phyloP scores from a whole-genome alignment of 2,329 filamentous ascomycete genomes.

The Talaromyces sp. region DNA sequence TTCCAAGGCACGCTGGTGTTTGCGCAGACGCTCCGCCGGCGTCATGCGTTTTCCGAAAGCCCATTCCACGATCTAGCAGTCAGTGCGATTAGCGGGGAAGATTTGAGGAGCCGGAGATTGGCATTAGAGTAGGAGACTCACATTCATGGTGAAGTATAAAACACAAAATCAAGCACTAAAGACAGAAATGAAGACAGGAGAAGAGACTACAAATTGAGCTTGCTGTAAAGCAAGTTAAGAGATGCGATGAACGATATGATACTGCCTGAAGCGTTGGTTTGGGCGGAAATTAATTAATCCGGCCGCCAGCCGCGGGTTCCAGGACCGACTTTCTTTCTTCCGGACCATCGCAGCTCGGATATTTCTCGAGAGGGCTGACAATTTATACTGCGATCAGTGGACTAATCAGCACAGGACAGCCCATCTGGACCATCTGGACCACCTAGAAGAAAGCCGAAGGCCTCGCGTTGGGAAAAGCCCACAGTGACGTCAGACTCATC shows the following conservation, averaged over 20 bases:
- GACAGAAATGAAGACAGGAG: not conserved
- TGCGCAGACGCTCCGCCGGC: slow-evolving; percentile 65
- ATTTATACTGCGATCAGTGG: not conserved
- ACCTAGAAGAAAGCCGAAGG: not conserved
- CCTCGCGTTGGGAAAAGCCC: not conserved
- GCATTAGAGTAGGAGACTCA: slow-evolving; percentile 26
- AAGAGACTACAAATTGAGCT: not conserved
- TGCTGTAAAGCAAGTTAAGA: not conserved
- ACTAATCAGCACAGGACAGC: not conserved
- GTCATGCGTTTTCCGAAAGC: slow-evolving; percentile 99
- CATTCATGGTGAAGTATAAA: slow-evolving; percentile 39
- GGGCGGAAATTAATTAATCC: slow-evolving; percentile 7
- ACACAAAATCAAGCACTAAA: not conserved
- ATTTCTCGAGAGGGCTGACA: not conserved
- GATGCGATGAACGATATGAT: not conserved
- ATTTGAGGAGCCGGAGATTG: not conserved
- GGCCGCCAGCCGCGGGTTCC: slow-evolving; percentile 1
- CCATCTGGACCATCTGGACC: not conserved
- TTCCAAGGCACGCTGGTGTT: slow-evolving; percentile 92
- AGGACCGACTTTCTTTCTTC: not conserved
- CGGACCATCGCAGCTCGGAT: not conserved
- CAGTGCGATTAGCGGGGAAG: slow-evolving; percentile 23
- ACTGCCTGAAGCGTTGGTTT: slow-evolving; percentile 2
- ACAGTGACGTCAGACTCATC: not conserved
- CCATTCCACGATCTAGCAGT: slow-evolving; percentile 88